phyloP scores from a whole-genome alignment of 306 rosid genomes.

The Chamaecrista fasciculata region DNA sequence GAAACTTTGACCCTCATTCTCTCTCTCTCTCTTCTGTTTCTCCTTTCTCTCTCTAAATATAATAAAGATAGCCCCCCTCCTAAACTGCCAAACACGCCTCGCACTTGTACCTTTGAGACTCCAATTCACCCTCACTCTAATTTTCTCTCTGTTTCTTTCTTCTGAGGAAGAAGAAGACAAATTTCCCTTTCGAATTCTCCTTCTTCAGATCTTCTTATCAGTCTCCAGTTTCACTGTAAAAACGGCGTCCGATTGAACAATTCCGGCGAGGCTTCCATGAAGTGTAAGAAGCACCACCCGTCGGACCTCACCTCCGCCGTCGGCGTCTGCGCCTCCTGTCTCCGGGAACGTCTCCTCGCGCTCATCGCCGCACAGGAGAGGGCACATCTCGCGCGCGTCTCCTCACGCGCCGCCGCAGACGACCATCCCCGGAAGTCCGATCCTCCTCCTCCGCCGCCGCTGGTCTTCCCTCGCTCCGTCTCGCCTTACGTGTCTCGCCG shows the following conservation, averaged over 20 bases:
- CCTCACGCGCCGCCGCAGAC: constrained; percentile 43
- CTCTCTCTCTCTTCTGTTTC: constrained; percentile 12
- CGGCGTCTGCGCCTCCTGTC: constrained; percentile 91
- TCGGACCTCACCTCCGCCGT: constrained; percentile 58
- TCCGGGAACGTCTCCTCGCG: constrained; percentile 63
- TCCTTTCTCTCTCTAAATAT: constrained; percentile 34
- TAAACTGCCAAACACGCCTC: no score
- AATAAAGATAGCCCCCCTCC: constrained; percentile 31
- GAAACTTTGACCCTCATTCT: constrained; percentile 18
- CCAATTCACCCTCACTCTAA: constrained; percentile 28
- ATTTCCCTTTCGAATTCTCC: constrained; percentile 25
- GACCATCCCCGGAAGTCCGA: constrained; percentile 44
- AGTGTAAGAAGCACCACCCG: constrained; percentile 77
- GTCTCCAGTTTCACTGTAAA: no score
- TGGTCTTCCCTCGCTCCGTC: constrained; percentile 79
- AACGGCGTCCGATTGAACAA: constrained; percentile 24
- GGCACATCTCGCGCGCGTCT: constrained; percentile 33
- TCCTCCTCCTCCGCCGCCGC: constrained; percentile 51
- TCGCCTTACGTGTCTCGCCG: constrained; percentile 81
- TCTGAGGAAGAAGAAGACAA: constrained; percentile 42
- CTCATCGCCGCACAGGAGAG: constrained; percentile 57
- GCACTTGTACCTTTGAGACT: constrained; percentile 35
- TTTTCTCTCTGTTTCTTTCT: background rate
- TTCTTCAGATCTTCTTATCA: constrained; percentile 45
- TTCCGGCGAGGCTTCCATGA: constrained; percentile 43